phyloP scores from a whole-genome alignment of 768 basidiomycete genomes.

The Tephrocybe sp. region DNA sequence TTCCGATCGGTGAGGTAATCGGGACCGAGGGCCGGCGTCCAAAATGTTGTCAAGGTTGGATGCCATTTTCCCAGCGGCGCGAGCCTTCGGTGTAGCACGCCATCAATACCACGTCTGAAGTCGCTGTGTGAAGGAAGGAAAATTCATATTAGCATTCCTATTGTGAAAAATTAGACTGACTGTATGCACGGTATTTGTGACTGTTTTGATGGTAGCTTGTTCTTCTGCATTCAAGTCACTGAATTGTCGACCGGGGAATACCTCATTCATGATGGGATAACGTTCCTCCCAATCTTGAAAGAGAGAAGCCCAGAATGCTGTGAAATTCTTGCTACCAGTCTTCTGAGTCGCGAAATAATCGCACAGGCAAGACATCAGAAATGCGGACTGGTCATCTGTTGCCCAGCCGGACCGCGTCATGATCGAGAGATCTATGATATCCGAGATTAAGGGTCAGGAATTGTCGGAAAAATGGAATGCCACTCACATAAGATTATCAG shows the following conservation, averaged over 20 bases:
- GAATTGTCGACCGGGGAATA: not conserved
- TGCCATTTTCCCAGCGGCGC: not conserved
- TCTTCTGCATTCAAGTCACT: not conserved
- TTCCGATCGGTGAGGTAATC: not conserved
- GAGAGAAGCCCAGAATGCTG: not conserved
- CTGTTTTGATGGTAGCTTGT: not conserved
- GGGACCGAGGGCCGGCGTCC: not conserved
- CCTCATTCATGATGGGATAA: not conserved
- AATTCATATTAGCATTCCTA: not conserved
- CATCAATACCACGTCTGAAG: constrained; percentile 5
- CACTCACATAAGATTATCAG: no score
- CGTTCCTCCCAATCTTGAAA: not conserved
- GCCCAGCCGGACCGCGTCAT: no score
- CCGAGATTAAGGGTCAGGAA: no score
- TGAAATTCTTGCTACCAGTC: not conserved
- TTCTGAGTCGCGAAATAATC: not conserved
- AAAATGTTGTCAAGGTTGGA: not conserved
- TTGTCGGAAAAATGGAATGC: no score
- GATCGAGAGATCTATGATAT: no score
- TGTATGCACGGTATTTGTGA: not conserved
- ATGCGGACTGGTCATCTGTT: not conserved
- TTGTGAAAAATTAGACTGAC: not conserved
- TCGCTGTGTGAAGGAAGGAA: not conserved
- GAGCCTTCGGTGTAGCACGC: not conserved
- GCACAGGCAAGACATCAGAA: not conserved